Percentiles rank a stretch among this genome's conserved stretches.
Conservation (phyloP, 768 basidiomycete genomes). For the Fomitopsis pulvina region DNA sequence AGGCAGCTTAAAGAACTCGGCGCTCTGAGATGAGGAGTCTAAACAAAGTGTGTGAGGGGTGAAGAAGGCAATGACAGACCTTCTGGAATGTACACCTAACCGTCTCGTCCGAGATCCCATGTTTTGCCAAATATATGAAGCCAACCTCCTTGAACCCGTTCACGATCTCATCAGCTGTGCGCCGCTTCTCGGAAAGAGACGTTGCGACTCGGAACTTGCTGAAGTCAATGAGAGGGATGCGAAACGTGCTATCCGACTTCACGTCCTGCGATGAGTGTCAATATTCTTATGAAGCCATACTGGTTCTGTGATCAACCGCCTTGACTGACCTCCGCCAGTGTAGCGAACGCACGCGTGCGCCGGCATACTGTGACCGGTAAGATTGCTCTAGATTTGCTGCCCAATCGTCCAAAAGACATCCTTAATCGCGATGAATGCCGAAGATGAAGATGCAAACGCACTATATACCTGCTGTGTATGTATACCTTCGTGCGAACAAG, state of each 20-base stretch:
- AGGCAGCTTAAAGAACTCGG: constrained; percentile 67
- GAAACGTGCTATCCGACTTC: constrained; percentile 12
- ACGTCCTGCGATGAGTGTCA: background rate
- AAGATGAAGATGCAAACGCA: no score
- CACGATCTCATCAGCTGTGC: constrained; percentile 62
- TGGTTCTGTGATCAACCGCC: background rate
- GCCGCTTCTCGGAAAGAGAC: constrained; percentile 48
- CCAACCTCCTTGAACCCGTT: constrained; percentile 75
- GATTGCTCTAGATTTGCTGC: background rate
- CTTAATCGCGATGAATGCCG: no score
- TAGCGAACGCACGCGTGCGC: background rate
- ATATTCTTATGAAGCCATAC: background rate
- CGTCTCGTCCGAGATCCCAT: constrained; percentile 56
- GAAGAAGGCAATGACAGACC: constrained; percentile 29
- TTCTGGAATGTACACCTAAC: constrained; percentile 59
- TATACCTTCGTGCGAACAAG: no score
- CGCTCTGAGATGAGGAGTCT: constrained; percentile 42
- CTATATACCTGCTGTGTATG: no score
- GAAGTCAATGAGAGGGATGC: constrained; percentile 77
- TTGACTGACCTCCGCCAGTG: constrained; percentile 4
- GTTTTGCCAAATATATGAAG: constrained; percentile 71
- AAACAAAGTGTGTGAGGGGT: background rate
- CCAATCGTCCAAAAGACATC: no score
- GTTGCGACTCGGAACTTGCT: constrained; percentile 50
- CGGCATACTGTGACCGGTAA: background rate